These are phyloP conservation scores for Suillus sp. DNA, from an alignment of 768 basidiomycete species.

Conservation along the genomic window DNA sequence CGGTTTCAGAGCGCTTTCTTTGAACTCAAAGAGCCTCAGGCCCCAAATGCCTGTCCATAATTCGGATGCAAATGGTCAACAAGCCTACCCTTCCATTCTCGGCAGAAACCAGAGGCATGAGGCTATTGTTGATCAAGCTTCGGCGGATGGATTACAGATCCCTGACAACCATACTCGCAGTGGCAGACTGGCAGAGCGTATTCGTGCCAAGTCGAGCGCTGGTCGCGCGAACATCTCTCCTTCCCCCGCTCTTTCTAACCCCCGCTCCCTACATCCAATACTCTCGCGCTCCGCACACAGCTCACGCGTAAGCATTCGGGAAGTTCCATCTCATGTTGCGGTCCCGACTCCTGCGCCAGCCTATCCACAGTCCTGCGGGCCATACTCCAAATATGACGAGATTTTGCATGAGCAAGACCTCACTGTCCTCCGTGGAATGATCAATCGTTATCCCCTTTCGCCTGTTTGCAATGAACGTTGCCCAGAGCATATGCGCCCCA, in stretches of 20 bases:
- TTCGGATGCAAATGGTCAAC: background rate
- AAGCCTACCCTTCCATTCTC: constrained; percentile 9
- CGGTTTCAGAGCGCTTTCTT: constrained; percentile 8
- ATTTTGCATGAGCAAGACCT: constrained; percentile 4
- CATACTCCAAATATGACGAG: background rate
- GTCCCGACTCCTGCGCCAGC: background rate
- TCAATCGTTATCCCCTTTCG: constrained; percentile 4
- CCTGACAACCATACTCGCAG: background rate
- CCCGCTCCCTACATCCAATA: background rate
- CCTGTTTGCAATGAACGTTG: background rate
- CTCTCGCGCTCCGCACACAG: constrained; percentile 5
- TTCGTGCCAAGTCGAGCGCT: constrained; percentile 8
- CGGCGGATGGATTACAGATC: background rate
- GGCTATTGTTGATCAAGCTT: constrained; percentile 1
- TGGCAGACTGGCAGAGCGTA: constrained; percentile 8
- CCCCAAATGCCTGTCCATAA: background rate
- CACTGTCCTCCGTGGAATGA: background rate
- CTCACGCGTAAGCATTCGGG: constrained; percentile 9
- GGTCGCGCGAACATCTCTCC: background rate
- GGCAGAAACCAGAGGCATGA: constrained; percentile 9
- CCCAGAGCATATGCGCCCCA: constrained; percentile 11
- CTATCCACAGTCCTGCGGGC: background rate
- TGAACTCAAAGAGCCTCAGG: constrained; percentile 4
- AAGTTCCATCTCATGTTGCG: constrained; percentile 3
- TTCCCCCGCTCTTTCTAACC: background rate